These are phyloP conservation scores for Aspergillus cristatus DNA, from an alignment of 495 filamentous ascomycete species.

Conservation along the genomic window DNA sequence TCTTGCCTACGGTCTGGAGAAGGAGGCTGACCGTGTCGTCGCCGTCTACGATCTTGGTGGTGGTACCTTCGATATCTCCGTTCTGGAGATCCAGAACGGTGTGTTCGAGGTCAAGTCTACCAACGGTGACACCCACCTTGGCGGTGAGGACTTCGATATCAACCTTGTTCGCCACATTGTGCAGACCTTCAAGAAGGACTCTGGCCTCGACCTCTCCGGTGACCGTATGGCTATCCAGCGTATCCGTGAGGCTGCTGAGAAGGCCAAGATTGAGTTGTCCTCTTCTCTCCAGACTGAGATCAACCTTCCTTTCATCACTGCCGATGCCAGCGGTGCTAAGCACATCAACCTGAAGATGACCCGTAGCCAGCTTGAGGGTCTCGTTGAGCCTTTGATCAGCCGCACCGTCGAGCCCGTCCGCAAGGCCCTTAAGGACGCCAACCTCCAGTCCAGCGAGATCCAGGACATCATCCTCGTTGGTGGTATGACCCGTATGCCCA, in stretches of 20 bases:
- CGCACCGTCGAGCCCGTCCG: conserved; percentile 86
- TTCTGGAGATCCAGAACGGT: conserved; percentile 94
- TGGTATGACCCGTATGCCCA: conserved; percentile 99
- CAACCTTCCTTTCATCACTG: conserved; percentile 98
- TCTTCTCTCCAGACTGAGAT: conserved; percentile 96
- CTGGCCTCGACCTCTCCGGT: conserved; percentile 77
- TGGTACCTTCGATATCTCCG: conserved; percentile 98
- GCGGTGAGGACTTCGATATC: conserved; percentile 99
- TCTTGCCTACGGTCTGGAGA: conserved; percentile 91
- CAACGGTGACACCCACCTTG: conserved; percentile 96
- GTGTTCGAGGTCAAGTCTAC: conserved; percentile 99
- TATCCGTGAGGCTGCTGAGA: conserved; percentile 98
- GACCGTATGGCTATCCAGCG: conserved; percentile 99
- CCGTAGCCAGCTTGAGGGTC: conserved; percentile 81
- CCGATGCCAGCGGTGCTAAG: conserved; percentile 87
- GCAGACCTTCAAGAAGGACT: conserved; percentile 92
- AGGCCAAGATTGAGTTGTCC: conserved; percentile 99
- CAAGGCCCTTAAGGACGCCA: conserved; percentile 96
- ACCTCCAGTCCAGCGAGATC: conserved; percentile 88
- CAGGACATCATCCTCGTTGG: conserved; percentile 98
- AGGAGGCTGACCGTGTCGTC: conserved; percentile 81
- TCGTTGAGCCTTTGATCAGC: conserved; percentile 86
- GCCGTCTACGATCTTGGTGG: conserved; percentile 97
- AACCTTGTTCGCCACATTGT: conserved; percentile 90
- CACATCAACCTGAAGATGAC: conserved; percentile 97